Evolutionary conservation across 2,329 filamentous ascomycete genomes (phyloP), one percentile per base, ranked within the genome.

Genomic region (Neoarthrinium moseri): DNA sequence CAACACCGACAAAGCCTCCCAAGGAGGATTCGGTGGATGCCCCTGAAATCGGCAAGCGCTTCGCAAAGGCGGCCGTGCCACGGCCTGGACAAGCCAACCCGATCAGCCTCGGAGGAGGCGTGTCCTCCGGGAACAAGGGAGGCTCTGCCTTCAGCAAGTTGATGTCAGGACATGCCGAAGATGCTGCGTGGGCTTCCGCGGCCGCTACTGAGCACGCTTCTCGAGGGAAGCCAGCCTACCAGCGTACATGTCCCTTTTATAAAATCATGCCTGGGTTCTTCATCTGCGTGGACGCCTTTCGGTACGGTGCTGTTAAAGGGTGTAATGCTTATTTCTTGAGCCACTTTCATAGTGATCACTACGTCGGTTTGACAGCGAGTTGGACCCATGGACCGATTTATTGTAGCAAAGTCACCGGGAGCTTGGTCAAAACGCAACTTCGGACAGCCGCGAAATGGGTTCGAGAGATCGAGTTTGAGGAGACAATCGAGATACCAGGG

Each of bases 341-440:
- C 57, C 94, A 99, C 62, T 99, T 97, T 56, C 94, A 99, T 66
- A 96, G 91, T 59, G 94, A 99, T 62, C 94, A 99, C 63, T 99
- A 99, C 58, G 84, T 96, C 26, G 94, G 94, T 2, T 72, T 99
- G 10, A 94, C 89, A 10, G 83, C 87, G 6, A 89, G 78, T 24
- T 99, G 94, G 94, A 82, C 75, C 30, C 91, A 99, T 62, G 94
- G 94, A 0, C 92, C 91, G 1, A 97, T 99, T 39, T 99, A 96
- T 60, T 97, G 94, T 71, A 97, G 92, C 61, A 86, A 84, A 55
- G 88, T 96, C 12, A 99, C 94, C 0, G 94, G 81, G 1, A 95
- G 95, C 57, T 76, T 99, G 3, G 89, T 97, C 26, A 84, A 86
- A 50, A 87, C 87, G 57, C 91, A 96, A 65, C 74, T 99, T 6